Conservation (phyloP, 1,284 basidiomycete genomes). For the Pascua guehoae region DNA sequence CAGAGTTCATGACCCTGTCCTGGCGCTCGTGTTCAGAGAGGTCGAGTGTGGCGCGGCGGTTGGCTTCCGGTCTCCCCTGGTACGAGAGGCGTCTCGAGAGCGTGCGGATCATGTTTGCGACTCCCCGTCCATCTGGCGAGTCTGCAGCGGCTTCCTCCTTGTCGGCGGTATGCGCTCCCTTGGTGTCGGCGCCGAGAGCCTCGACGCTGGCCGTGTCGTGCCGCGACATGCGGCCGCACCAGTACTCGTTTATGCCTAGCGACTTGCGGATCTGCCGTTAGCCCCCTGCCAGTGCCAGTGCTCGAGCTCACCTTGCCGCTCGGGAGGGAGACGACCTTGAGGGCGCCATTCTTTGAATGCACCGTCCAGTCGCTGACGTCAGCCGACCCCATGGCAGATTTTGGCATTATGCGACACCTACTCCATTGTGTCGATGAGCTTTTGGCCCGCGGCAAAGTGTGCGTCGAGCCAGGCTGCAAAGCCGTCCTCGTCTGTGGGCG, state of each 20-base stretch:
- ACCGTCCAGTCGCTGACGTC: constrained; percentile 31
- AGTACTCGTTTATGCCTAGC: constrained; percentile 33
- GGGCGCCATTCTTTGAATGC: constrained; percentile 26
- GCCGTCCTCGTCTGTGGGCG: constrained; percentile 15
- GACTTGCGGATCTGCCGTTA: constrained; percentile 27
- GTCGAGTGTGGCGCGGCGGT: constrained; percentile 11
- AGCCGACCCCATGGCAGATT: background rate
- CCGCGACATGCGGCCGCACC: constrained; percentile 31
- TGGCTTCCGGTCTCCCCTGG: background rate
- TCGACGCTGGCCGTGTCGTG: background rate
- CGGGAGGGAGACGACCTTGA: constrained; percentile 26
- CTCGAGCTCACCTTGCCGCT: constrained; percentile 9
- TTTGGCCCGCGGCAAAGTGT: constrained; percentile 27
- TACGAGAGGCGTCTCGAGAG: constrained; percentile 1
- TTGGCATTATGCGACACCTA: constrained; percentile 14
- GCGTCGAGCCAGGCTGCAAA: constrained; percentile 33
- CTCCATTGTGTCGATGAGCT: constrained; percentile 30
- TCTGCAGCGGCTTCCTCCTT: background rate
- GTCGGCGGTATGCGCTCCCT: background rate
- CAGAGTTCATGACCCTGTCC: constrained; percentile 25
- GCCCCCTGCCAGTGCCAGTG: background rate
- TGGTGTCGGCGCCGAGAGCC: background rate
- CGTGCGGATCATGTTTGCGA: background rate
- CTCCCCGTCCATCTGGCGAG: background rate
- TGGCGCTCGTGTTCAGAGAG: constrained; percentile 25